Conservation (phyloP, 805 yeast genomes). For the Starmera quercuum region DNA sequence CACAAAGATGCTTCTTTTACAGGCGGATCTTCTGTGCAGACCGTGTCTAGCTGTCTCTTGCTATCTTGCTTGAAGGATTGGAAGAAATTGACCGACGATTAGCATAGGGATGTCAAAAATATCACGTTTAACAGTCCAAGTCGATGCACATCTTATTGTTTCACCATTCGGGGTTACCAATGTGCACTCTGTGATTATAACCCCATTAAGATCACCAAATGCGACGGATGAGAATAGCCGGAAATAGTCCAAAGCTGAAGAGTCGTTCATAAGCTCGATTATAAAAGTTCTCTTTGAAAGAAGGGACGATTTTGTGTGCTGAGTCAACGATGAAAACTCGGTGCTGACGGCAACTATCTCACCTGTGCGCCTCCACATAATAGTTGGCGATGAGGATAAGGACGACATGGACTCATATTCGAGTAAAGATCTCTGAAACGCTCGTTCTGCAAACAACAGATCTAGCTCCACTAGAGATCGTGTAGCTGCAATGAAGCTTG, state of each 20-base stretch:
- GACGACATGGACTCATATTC: conserved; percentile 46
- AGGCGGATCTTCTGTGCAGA: too few species aligned
- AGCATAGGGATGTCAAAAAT: conserved; percentile 80
- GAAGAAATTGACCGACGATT: conserved; percentile 74
- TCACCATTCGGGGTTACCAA: conserved; percentile 28
- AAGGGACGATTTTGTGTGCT: conserved; percentile 50
- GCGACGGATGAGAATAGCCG: conserved; percentile 52
- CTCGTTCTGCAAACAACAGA: conserved; percentile 51
- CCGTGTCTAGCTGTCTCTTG: too few species aligned
- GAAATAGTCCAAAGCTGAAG: conserved; percentile 64
- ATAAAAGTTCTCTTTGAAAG: conserved; percentile 58
- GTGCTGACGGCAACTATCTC: conserved; percentile 75
- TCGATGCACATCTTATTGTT: conserved; percentile 59
- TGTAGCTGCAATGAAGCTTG: conserved; percentile 72
- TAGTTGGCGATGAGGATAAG: conserved; percentile 68
- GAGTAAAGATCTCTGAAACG: conserved; percentile 46
- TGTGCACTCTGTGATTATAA: conserved; percentile 31
- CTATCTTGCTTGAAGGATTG: conserved; percentile 37
- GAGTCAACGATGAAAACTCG: conserved; percentile 65
- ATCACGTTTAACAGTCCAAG: conserved; percentile 82
- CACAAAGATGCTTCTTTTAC: too few species aligned
- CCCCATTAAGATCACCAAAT: conserved; percentile 37
- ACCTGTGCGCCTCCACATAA: conserved; percentile 82
- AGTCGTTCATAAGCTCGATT: conserved; percentile 78
- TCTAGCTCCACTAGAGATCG: conserved; percentile 67